These are phyloP conservation scores for Phialocephala sp. DNA, from an alignment of 2,329 filamentous ascomycete genomes.

Conservation along the genomic window DNA sequence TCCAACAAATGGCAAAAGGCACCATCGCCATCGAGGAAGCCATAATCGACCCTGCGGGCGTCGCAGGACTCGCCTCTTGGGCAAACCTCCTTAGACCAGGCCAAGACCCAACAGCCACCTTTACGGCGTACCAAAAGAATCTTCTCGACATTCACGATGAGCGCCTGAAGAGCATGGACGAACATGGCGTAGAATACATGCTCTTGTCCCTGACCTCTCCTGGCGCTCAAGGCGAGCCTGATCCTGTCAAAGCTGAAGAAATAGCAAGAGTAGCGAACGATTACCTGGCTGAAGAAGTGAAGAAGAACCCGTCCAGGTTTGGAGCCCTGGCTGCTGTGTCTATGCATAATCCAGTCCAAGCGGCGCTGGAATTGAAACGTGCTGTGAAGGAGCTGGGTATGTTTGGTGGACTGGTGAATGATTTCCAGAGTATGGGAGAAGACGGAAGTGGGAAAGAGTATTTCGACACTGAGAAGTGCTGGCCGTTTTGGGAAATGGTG, in stretches of 20 bases:
- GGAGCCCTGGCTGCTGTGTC: conserved; percentile 55
- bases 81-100: conserved; percentile 25
- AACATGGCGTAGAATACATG: conserved; percentile 55
- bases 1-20: conserved; percentile 18
- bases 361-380: conserved; percentile 55
- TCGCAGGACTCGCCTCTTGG: conserved; percentile 26
- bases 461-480: conserved; percentile 65
- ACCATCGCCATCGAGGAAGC: conserved; percentile 34
- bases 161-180: conserved; percentile 51
- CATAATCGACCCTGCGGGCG: conserved; percentile 27
- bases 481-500: conserved; percentile 64
- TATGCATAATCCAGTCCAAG: conserved; percentile 58
- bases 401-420: conserved; percentile 65
- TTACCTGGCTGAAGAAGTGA: conserved; percentile 29
- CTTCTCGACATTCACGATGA: conserved; percentile 44
- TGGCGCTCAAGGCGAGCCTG: conserved; percentile 52
- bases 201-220: conserved; percentile 56
- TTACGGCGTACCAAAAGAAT: conserved; percentile 18
- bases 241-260: conserved; percentile 48
- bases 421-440: conserved; percentile 62
- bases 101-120: background rate
- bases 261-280: conserved; percentile 47
- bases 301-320: conserved; percentile 45
- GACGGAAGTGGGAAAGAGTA: conserved; percentile 67
- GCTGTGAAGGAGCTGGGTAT: conserved; percentile 61